These are phyloP conservation scores for Smittium culicis DNA, from an alignment of 371 early-diverging fungal genomes.

Conservation along the genomic window DNA sequence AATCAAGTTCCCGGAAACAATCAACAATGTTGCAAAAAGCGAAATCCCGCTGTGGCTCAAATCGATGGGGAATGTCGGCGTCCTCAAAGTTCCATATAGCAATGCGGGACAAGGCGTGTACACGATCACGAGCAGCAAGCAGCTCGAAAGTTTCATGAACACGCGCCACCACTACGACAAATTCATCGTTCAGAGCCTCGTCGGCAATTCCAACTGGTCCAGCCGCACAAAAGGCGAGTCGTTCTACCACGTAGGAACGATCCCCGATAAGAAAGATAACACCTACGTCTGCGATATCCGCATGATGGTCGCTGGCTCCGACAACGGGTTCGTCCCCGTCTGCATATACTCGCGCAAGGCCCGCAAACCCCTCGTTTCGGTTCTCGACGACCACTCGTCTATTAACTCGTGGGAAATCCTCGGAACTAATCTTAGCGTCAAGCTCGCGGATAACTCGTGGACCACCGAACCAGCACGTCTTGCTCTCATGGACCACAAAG, in stretches of 20 bases:
- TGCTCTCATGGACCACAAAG: conserved; percentile 83
- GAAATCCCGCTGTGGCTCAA: conserved; percentile 79
- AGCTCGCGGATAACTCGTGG: conserved; percentile 61
- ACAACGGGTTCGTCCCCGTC: conserved; percentile 69
- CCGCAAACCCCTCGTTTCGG: conserved; percentile 52
- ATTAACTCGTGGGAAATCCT: conserved; percentile 82
- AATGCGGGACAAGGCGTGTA: conserved; percentile 91
- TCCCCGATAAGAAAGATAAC: conserved; percentile 78
- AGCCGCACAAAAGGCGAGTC: conserved; percentile 64
- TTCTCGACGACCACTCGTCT: conserved; percentile 45
- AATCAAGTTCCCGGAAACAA: conserved; percentile 81
- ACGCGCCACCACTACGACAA: conserved; percentile 81
- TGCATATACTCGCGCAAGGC: conserved; percentile 78
- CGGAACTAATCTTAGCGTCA: conserved; percentile 79
- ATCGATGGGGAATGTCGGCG: conserved; percentile 83
- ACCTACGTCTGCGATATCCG: conserved; percentile 76
- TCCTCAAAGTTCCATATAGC: conserved; percentile 83
- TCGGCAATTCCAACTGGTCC: conserved; percentile 86
- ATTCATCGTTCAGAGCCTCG: conserved; percentile 85
- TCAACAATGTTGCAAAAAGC: conserved; percentile 68
- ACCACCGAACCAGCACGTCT: conserved; percentile 73
- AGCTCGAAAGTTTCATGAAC: conserved; percentile 61
- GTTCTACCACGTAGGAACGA: conserved; percentile 82
- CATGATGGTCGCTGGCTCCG: conserved; percentile 77
- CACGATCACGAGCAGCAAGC: conserved; percentile 69